Evolutionary conservation across 352 stramenopile species (phyloP), one percentile per base, ranked within the genome.

Genomic region (Poterioochromonas sp.): DNA sequence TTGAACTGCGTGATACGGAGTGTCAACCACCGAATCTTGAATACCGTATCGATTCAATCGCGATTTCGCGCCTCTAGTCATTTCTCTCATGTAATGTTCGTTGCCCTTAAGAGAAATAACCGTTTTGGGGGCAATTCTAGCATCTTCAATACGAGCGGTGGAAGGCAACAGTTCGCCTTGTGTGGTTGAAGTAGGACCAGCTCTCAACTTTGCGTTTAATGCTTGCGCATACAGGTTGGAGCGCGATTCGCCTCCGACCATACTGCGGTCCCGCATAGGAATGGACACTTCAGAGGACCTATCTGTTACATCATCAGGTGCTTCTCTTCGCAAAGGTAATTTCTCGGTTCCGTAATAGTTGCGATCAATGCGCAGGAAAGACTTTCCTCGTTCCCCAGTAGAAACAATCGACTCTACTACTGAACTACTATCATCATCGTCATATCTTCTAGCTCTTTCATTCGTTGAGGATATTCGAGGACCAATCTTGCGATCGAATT

Each of bases 51-150:
- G 87, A 76, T 86, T 89, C 12, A 96, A 82, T 5, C 92, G 79
- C 1, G 91, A 90, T 79, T 91, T 91, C 0, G 89, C 93, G 0
- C 89, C 91, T 0, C 91, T 83, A 65, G 86, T 91, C 12, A 96
- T 83, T 53, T 92, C 84, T 0, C 85, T 84, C 29, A 84, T 85
- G 32, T 62, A 65, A 41, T 53, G 34, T 26, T 32, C 32, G 11
- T 65, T 76, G 11, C 69, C 8, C n/a, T n/a, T 8, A 11, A 63
- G 3, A 26, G 69, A 8, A 5, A 39, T 35, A 20, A 11, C 37
- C 39, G 69, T 65, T 35, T 63, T 76, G 8, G 69, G 8, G 1
- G 43, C 69, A 29, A 74, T 62, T 18, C 34, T 63, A 49, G 0
- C 18, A 39, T 68, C 58, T 18, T 8, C 58, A 39, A 11, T 32